These are phyloP conservation scores for Candida rishiriensis DNA, from an alignment of 805 yeast genomes.

Conservation along the genomic window DNA sequence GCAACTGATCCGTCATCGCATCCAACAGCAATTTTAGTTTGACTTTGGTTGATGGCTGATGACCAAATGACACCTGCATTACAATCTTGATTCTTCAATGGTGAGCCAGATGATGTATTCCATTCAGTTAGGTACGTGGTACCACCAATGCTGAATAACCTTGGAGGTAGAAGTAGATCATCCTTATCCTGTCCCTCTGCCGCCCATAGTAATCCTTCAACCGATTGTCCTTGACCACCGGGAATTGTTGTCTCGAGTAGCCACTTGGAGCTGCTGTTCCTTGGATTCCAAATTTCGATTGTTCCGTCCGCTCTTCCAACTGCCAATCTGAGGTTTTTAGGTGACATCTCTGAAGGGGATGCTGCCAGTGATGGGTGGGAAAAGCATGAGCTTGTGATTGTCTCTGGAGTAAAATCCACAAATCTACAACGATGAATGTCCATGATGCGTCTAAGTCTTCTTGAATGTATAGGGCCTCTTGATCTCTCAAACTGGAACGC, in stretches of 20 bases:
- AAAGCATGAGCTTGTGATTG: conserved; percentile 77
- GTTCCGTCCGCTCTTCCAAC: conserved; percentile 93
- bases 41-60: conserved; percentile 57
- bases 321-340: conserved; percentile 67
- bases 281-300: conserved; percentile 92
- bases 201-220: conserved; percentile 89
- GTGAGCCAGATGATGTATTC: conserved; percentile 72
- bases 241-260: conserved; percentile 65
- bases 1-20: conserved; percentile 95
- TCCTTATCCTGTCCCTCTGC: conserved; percentile 34
- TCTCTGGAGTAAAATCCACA: conserved; percentile 81
- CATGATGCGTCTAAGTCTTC: conserved; percentile 32
- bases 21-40: conserved; percentile 73
- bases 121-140: conserved; percentile 89
- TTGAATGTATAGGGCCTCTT: too few species aligned
- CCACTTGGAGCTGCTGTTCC: conserved; percentile 57
- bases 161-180: conserved; percentile 31
- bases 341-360: conserved; percentile 33
- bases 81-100: conserved; percentile 75
- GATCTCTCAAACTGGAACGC: too few species aligned
- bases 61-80: conserved; percentile 96
- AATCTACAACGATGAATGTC: conserved; percentile 88
- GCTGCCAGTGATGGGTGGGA: conserved; percentile 47
- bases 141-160: conserved; percentile 92
- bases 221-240: conserved; percentile 79